Base-by-base conservation (phyloP, 2,329 filamentous ascomycete species). In the Dactylonectria macrodidyma region DNA sequence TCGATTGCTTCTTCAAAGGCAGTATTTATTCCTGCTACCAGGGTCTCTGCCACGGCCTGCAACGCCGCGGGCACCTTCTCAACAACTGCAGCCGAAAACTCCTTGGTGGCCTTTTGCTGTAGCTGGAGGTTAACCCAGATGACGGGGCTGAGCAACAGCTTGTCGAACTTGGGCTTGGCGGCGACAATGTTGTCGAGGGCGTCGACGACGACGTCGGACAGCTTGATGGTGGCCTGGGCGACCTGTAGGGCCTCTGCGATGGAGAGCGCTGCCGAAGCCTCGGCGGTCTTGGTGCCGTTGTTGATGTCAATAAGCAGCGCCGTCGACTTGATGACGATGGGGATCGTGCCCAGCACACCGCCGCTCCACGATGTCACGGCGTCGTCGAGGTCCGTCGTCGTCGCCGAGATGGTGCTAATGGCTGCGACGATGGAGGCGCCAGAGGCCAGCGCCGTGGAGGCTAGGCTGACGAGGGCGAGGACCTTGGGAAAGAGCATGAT, bases 101-200 rank as follows among this genome's bases (percentile, higher is more conserved):
- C 76, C 26, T 75, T 73, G 0, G 83, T 83, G 0, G 84, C 82
- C 1, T 73, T 68, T 72, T 81, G 80, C 76, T 86, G 78, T 7
- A 79, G 66, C 62, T 81, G 72, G 30, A 88, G 71, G 65, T 81
- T 83, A 16, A 83, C 50, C 46, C 84, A 74, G 41, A 87, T 84
- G 41, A 84, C 72, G 0, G 84, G 83, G 54, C 77, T 79, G 41
- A 87, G 69, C 1, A 84, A 59, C 6, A 85, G 73, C 46, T 76
- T 76, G 69, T 85, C 81, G 65, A 87, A 87, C 68, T 84, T 82
- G 22, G 75, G 78, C 75, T 85, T 85, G 33, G 79, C 73, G 11
- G 65, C 72, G 65, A 84, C 76, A 24, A 86, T 73, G n/a, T 77
- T 77, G 8, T 74, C 70, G 34, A 86, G 77, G 4, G 82, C 82